phyloP scores from a whole-genome alignment of 164 flowering plant genomes.

The Vitis vinifera region DNA sequence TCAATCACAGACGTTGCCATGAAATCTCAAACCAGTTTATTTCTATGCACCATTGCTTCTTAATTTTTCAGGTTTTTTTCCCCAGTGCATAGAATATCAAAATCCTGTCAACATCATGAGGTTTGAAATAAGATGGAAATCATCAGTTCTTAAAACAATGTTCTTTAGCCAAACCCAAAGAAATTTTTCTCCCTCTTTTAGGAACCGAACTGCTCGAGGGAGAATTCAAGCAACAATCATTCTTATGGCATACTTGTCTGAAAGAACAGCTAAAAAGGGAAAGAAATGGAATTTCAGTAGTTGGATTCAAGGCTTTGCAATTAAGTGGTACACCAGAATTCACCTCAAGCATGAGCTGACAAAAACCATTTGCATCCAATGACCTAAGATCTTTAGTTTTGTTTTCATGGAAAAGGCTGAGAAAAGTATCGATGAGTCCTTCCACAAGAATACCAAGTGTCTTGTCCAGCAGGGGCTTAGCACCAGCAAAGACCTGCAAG shows the following conservation, averaged over 20 bases:
- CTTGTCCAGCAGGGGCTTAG: constrained; percentile 86
- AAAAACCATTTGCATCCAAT: constrained; percentile 95
- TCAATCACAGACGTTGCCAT: not conserved
- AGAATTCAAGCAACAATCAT: no score
- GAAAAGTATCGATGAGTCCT: constrained; percentile 92
- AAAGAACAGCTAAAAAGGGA: not conserved
- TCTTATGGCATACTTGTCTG: not conserved
- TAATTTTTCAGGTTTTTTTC: not conserved
- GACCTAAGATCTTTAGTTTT: constrained; percentile 64
- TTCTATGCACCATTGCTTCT: not conserved
- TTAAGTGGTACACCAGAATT: not conserved
- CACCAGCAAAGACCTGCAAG: constrained; percentile 89
- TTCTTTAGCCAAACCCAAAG: not conserved
- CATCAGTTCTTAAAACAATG: not conserved
- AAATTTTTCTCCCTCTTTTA: no score
- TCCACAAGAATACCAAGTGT: constrained; percentile 92
- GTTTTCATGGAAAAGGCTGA: constrained; percentile 80
- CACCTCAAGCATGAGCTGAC: constrained; percentile 99
- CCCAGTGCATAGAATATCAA: not conserved
- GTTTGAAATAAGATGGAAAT: not conserved
- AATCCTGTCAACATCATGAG: not conserved
- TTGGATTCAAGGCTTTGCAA: constrained; percentile 1
- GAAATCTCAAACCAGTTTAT: no score
- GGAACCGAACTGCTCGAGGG: no score
- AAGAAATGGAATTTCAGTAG: not conserved